Conservation (phyloP, 257 asterid genomes). For the Petrea volubilis region DNA sequence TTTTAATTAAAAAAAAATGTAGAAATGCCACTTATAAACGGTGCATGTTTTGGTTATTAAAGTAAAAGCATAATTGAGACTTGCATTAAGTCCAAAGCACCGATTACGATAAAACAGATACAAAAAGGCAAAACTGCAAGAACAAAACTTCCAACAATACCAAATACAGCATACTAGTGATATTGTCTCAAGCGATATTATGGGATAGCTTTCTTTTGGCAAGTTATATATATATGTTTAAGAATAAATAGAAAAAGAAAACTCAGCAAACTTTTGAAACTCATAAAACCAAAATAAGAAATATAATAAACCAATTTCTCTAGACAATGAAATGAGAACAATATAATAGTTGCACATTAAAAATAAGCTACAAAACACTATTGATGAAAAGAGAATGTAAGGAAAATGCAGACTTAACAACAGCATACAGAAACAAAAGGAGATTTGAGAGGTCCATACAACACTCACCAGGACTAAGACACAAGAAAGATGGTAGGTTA, state of each 20-base stretch:
- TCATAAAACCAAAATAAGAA: not conserved
- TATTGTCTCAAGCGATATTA: no score
- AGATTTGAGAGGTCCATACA: not conserved
- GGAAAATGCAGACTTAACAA: not conserved
- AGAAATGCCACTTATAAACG: no score
- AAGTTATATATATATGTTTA: no score
- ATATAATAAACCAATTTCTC: not conserved
- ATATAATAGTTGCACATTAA: not conserved
- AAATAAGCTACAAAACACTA: not conserved
- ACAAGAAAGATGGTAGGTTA: slow-evolving; percentile 57
- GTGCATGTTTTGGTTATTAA: no score
- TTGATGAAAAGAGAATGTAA: not conserved
- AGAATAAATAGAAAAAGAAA: not conserved
- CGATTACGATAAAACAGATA: no score
- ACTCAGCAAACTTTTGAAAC: not conserved
- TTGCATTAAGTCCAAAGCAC: no score
- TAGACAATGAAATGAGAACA: not conserved
- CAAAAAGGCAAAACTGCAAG: no score
- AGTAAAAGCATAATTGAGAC: no score
- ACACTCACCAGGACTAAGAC: slow-evolving; percentile 62
- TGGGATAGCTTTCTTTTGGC: no score
- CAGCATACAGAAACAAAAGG: not conserved
- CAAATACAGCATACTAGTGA: no score
- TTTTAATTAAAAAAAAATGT: no score
- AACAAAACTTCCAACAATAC: no score